Percentiles rank a stretch among this genome's conserved stretches.
Evolutionary conservation across 2,329 filamentous ascomycete genomes (phyloP).

Genomic region (Leptographium procerum): DNA sequence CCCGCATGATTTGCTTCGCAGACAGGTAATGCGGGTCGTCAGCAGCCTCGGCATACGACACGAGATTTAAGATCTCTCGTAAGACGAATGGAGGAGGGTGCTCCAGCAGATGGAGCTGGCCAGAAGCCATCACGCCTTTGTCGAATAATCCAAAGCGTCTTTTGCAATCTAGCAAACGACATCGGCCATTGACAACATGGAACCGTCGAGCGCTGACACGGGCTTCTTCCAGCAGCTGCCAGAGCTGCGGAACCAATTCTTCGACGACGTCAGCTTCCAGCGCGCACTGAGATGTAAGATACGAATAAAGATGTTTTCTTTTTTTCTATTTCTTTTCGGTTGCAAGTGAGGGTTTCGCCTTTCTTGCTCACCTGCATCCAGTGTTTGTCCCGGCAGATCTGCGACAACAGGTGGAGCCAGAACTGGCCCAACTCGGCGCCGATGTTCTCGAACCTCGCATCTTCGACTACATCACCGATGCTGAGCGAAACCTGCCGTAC

Average conservation of each 20-base stretch:
- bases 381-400: conserved; percentile 37
- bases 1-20: too few species aligned
- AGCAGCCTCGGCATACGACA: too few species aligned
- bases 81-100: too few species aligned
- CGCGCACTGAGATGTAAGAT: conserved; percentile 39
- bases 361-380: conserved; percentile 15
- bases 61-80: too few species aligned
- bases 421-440: conserved; percentile 35
- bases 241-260: conserved; percentile 42
- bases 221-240: conserved; percentile 47
- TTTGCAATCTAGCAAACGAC: not conserved
- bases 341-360: not conserved
- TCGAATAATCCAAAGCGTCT: too few species aligned
- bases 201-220: conserved; percentile 30
- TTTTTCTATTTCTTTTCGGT: not conserved
- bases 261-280: conserved; percentile 41
- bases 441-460: conserved; percentile 42
- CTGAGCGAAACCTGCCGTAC: conserved; percentile 53
- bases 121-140: too few species aligned
- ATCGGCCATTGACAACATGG: conserved; percentile 20
- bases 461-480: conserved; percentile 49
- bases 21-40: too few species aligned
- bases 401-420: conserved; percentile 26
- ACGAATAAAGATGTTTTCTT: not conserved
- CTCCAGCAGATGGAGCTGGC: too few species aligned